phyloP scores from a whole-genome alignment of 1,284 basidiomycete species.

The Cutaneotrichosporon daszewskae region DNA sequence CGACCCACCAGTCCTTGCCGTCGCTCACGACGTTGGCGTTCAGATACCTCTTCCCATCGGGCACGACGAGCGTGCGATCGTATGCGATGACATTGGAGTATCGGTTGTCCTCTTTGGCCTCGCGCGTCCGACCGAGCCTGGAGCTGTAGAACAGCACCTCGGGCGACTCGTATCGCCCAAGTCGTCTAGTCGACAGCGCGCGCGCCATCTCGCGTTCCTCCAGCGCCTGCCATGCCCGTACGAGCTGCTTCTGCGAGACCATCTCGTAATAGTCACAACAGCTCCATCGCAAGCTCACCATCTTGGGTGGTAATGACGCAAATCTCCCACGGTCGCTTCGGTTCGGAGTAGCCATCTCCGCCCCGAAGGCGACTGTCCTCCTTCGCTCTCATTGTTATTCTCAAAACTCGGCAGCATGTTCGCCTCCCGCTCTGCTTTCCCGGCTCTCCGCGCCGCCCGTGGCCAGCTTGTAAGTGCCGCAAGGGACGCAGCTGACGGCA shows the following conservation, averaged over 20 bases:
- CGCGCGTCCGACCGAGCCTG: no score
- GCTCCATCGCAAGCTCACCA: no score
- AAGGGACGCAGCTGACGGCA: neutral
- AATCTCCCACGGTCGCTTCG: no score
- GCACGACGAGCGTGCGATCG: slow-evolving; percentile 35
- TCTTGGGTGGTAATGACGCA: no score
- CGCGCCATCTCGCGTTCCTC: neutral
- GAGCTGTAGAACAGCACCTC: neutral
- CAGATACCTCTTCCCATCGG: slow-evolving; percentile 27
- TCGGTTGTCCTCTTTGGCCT: no score
- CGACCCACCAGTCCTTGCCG: slow-evolving; percentile 35
- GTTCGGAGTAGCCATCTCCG: no score
- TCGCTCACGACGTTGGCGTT: slow-evolving; percentile 41
- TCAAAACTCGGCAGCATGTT: slow-evolving; percentile 1
- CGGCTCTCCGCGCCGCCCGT: slow-evolving; percentile 13
- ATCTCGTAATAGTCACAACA: no score
- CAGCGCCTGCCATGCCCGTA: slow-evolving; percentile 3
- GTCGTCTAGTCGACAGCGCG: neutral
- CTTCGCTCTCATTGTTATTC: neutral
- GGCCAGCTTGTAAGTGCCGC: slow-evolving; percentile 7
- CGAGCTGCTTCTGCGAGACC: neutral
- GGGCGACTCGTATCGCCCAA: neutral
- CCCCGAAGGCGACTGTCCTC: neutral
- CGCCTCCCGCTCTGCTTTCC: slow-evolving; percentile 9
- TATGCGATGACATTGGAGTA: slow-evolving; percentile 42